Percentiles rank a stretch among this genome's conserved stretches.
Evolutionary conservation across 2,329 filamentous ascomycete genomes (phyloP).

Genomic region (Alternaria ethzedia): DNA sequence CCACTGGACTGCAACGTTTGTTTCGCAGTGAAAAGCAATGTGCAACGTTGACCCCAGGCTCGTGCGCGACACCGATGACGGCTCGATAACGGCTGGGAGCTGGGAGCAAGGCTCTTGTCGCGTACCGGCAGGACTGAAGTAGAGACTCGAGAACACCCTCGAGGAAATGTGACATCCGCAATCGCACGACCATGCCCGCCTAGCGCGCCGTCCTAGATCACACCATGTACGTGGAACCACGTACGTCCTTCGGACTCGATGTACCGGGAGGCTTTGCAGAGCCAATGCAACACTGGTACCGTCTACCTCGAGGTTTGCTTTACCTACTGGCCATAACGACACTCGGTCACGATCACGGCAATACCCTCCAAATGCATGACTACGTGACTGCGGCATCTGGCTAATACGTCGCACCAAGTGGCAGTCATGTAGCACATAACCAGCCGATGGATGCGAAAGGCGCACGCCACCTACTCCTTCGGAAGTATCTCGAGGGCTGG

Average conservation of each 20-base stretch:
- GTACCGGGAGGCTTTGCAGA: neutral
- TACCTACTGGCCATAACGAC: neutral
- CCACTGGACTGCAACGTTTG: neutral
- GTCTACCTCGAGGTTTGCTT: constrained; percentile 11
- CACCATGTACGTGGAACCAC: constrained; percentile 4
- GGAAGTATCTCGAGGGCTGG: constrained; percentile 5
- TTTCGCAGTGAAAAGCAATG: neutral
- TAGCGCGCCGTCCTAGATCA: neutral
- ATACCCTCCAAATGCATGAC: constrained; percentile 9
- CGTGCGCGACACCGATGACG: constrained; percentile 4
- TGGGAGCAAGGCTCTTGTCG: neutral
- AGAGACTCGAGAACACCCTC: constrained; percentile 11
- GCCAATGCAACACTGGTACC: neutral
- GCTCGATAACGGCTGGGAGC: neutral
- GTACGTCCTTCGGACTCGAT: constrained; percentile 8
- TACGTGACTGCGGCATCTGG: constrained; percentile 11
- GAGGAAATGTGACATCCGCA: constrained; percentile 10
- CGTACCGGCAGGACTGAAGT: neutral
- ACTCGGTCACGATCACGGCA: constrained; percentile 3
- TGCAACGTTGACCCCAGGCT: constrained; percentile 9
- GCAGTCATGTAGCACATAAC: constrained; percentile 5
- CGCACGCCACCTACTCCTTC: constrained; percentile 18
- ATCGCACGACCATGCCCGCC: neutral
- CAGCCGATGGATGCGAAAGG: constrained; percentile 1
- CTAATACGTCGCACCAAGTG: constrained; percentile 8